Conservation (phyloP, 768 basidiomycete species). For the Clathrus columnatus region DNA sequence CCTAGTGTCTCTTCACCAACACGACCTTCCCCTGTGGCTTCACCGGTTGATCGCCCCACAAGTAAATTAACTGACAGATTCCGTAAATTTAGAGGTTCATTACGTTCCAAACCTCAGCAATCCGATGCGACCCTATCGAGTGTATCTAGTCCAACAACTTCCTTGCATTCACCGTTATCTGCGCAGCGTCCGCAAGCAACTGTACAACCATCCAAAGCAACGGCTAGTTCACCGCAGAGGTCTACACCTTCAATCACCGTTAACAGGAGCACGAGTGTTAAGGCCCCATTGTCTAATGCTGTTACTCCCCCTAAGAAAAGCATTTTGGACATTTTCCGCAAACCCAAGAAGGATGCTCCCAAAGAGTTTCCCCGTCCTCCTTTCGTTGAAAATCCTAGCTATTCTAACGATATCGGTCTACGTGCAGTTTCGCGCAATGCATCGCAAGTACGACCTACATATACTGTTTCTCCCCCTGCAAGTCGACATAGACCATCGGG, state of each 20-base stretch:
- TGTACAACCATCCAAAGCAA: neutral
- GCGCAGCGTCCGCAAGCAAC: neutral
- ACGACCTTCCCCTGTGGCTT: slow-evolving; percentile 16
- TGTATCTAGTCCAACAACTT: slow-evolving; percentile 9
- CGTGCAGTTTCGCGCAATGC: slow-evolving; percentile 25
- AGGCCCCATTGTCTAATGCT: slow-evolving; percentile 52
- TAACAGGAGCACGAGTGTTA: slow-evolving; percentile 48
- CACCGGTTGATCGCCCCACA: slow-evolving; percentile 13
- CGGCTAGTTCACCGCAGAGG: slow-evolving; percentile 16
- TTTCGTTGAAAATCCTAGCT: slow-evolving; percentile 21
- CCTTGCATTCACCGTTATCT: neutral
- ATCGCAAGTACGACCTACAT: slow-evolving; percentile 16
- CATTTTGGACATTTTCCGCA: slow-evolving; percentile 72
- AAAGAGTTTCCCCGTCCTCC: slow-evolving; percentile 22
- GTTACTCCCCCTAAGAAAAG: slow-evolving; percentile 69
- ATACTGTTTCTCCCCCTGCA: slow-evolving; percentile 18
- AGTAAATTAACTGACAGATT: slow-evolving; percentile 61
- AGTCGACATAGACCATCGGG: slow-evolving; percentile 7
- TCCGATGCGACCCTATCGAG: slow-evolving; percentile 36
- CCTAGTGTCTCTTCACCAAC: slow-evolving; percentile 36
- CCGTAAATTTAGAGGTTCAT: slow-evolving; percentile 60
- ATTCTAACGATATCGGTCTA: slow-evolving; percentile 27
- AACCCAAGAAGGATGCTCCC: slow-evolving; percentile 16
- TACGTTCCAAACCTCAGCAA: slow-evolving; percentile 48
- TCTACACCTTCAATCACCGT: slow-evolving; percentile 35